phyloP scores from a whole-genome alignment of 2,329 filamentous ascomycete species.

The Cryphonectria radicalis region DNA sequence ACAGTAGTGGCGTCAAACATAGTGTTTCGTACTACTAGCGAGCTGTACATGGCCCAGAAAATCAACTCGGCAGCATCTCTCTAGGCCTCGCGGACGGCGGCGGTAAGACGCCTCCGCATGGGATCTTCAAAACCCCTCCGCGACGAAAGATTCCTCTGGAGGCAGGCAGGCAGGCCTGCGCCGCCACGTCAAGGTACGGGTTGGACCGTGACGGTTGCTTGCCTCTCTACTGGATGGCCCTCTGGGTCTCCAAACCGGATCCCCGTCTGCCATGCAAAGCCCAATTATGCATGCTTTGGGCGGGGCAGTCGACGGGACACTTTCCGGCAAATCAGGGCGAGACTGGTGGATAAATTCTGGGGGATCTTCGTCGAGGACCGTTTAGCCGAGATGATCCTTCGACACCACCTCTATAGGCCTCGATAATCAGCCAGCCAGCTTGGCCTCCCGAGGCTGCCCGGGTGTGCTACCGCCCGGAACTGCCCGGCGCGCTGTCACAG shows the following conservation, averaged over 20 bases:
- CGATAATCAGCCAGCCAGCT: conserved; percentile 1
- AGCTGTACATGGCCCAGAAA: not conserved
- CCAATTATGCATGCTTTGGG: conserved; percentile 10
- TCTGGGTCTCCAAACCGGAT: not conserved
- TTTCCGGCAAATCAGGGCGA: conserved; percentile 13
- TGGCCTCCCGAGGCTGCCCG: not conserved
- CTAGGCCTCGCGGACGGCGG: not conserved
- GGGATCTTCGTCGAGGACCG: conserved; percentile 28
- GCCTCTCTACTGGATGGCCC: not conserved
- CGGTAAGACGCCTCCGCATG: not conserved
- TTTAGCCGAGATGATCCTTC: conserved; percentile 28
- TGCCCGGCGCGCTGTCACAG: not conserved
- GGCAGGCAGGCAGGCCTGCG: not conserved
- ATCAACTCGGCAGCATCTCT: not conserved
- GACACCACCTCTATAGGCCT: conserved; percentile 3
- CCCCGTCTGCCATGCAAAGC: conserved; percentile 6
- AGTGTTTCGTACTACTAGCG: conserved; percentile 2
- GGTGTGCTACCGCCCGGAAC: conserved; percentile 6
- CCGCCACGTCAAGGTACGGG: not conserved
- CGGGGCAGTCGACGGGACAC: not conserved
- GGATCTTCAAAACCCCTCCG: not conserved
- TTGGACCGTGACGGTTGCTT: not conserved
- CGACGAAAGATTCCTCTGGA: not conserved
- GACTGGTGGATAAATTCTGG: conserved; percentile 29
- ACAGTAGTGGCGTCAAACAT: conserved; percentile 2